Percentiles rank a stretch among this genome's conserved stretches.
These are phyloP conservation scores for Sechiopsis laciniata DNA, from an alignment of 306 rosid species.

Conservation along the genomic window DNA sequence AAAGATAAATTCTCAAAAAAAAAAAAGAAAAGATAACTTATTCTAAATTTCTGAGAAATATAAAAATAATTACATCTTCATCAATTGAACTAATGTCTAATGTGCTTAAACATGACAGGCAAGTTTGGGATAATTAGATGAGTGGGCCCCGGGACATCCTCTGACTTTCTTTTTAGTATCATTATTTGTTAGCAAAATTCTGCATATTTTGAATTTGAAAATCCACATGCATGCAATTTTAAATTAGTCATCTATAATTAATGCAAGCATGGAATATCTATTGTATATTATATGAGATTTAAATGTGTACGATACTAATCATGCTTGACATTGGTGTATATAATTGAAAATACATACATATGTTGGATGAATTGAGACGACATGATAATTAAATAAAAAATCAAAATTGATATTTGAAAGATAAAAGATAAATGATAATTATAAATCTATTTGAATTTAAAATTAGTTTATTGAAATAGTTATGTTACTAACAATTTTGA, in stretches of 20 bases:
- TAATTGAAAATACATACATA: neutral
- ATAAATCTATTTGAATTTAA: too few species aligned
- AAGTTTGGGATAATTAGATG: neutral
- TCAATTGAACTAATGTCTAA: neutral
- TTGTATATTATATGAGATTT: neutral
- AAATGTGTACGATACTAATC: neutral
- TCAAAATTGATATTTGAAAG: neutral
- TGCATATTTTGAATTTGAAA: neutral
- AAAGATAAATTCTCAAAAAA: too few species aligned
- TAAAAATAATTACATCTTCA: neutral
- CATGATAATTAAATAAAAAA: too few species aligned
- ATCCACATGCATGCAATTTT: conserved; percentile 1
- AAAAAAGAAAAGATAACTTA: neutral
- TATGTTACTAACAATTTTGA: too few species aligned
- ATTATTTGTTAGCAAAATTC: neutral
- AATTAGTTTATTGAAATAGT: too few species aligned
- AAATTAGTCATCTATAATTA: neutral
- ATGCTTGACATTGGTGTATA: neutral
- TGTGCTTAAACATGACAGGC: neutral
- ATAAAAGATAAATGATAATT: too few species aligned
- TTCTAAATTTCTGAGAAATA: neutral
- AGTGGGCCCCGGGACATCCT: neutral
- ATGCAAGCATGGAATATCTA: neutral
- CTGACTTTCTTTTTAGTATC: conserved; percentile 5
- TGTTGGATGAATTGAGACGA: too few species aligned